phyloP scores from a whole-genome alignment of 345 rosid genomes.

The Gossypium arboreum region DNA sequence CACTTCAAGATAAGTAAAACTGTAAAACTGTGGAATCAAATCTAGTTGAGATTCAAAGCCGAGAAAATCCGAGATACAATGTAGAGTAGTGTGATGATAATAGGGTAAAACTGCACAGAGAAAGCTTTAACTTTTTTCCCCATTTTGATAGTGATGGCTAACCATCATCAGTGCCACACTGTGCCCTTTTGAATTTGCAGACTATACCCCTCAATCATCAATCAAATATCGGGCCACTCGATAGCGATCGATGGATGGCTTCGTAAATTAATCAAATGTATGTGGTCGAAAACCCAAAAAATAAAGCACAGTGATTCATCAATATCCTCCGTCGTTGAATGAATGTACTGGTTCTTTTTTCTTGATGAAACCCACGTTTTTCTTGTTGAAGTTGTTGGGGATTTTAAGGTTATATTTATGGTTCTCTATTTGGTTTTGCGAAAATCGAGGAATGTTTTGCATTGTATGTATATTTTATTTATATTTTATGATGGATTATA shows the following conservation, averaged over 20 bases:
- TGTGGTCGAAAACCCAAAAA: not conserved
- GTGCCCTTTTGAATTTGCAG: not conserved
- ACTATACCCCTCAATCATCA: not conserved
- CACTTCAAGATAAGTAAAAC: too few relatives aligned
- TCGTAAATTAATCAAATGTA: not conserved
- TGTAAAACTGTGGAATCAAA: too few relatives aligned
- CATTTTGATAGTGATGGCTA: not conserved
- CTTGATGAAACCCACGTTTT: not conserved
- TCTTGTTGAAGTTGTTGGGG: not conserved
- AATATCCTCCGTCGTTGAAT: not conserved
- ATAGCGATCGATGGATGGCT: not conserved
- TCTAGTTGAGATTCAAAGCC: too few relatives aligned
- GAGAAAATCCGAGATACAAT: too few relatives aligned
- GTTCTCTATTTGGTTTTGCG: not conserved
- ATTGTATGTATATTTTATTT: not conserved
- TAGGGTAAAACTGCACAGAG: too few relatives aligned
- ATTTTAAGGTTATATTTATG: constrained; percentile 3
- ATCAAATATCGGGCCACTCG: not conserved
- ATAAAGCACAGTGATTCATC: not conserved
- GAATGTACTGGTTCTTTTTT: too few relatives aligned
- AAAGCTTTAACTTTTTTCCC: not conserved
- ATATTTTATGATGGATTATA: too few relatives aligned
- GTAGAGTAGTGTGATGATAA: too few relatives aligned
- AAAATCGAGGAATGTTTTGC: not conserved
- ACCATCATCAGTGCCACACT: not conserved